Evolutionary conservation across 1,284 basidiomycete genomes (phyloP), one percentile per base, ranked within the genome.

Genomic region (Tilletia setariae): DNA sequence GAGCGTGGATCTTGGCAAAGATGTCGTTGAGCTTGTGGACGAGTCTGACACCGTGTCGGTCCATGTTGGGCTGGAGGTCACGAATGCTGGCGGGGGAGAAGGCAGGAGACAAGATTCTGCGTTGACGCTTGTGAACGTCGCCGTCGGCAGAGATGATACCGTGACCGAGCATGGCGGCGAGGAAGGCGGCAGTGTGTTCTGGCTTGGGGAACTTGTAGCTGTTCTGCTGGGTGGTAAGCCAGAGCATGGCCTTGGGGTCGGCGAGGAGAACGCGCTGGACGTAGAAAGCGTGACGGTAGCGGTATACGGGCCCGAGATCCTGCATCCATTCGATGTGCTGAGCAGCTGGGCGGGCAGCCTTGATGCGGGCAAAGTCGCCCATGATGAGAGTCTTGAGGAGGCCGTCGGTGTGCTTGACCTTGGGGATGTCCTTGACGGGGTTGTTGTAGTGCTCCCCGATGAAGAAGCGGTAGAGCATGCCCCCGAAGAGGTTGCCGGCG

Each of bases 151-250:
- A 74, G 11, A 82, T 32, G 1, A 82, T 64, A 8, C 80, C 79
- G 11, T 80, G 67, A 2, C 80, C 80, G n/a, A 82, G 69, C n/a
- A 76, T 64, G 44, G 70, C 67, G 42, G 72, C 72, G 28, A 80
- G 69, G 19, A 75, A 66, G 11, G 71, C 40, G 16, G 69, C 61
- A 1, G 73, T 68, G 2, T 69, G 51, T 1, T 68, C 44, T 0
- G 77, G 74, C 63, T 82, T 82, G 44, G 80, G 79, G 65, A 72
- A 82, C 6, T 69, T 66, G 68, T 82, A 81, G 21, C 21, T 32
- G 40, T 67, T 61, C 21, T 51, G 30, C 21, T 65, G 66, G 32
- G 67, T 66, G 19, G 80, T 71, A 8, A 82, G 68, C 51, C 78
- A 72, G 28, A 76, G 44, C 70, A 80, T 74, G 2, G 77, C 79